Evolutionary conservation across 306 rosid genomes (phyloP).

Genomic region (Lathyrus sativus): DNA sequence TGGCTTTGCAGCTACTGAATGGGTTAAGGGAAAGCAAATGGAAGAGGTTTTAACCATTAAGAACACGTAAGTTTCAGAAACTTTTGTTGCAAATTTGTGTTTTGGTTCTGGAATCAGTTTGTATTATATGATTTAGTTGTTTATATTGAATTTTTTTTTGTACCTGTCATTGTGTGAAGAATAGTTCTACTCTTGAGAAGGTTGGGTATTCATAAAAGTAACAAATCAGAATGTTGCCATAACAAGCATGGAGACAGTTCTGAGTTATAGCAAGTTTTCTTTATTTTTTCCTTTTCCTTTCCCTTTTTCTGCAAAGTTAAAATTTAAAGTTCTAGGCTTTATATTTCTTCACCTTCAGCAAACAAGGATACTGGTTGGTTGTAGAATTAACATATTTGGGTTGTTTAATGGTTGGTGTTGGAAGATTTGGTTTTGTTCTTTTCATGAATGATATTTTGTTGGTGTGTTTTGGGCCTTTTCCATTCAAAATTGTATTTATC

Average conservation of each 20-base stretch:
- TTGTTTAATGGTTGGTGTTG: neutral
- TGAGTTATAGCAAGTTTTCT: neutral
- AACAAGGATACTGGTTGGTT: neutral
- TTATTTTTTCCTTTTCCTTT: neutral
- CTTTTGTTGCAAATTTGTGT: conserved; percentile 3
- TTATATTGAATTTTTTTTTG: neutral
- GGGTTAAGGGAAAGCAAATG: conserved; percentile 94
- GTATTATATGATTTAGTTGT: conserved; percentile 9
- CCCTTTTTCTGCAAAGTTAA: neutral
- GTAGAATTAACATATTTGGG: neutral
- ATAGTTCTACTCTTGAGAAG: neutral
- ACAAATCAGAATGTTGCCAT: neutral
- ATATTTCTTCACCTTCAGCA: neutral
- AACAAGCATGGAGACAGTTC: neutral
- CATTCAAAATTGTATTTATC: neutral
- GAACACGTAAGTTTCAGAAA: conserved; percentile 60
- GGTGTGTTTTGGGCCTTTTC: conserved; percentile 10
- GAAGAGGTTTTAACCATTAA: conserved; percentile 84
- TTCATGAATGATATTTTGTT: neutral
- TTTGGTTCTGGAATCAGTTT: conserved; percentile 3
- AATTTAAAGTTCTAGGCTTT: neutral
- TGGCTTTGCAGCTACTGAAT: conserved; percentile 82
- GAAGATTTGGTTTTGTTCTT: neutral
- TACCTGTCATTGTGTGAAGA: neutral
- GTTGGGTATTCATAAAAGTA: neutral